Evolutionary conservation across 2,329 filamentous ascomycete genomes (phyloP).

Genomic region (Talaromyces sp.): DNA sequence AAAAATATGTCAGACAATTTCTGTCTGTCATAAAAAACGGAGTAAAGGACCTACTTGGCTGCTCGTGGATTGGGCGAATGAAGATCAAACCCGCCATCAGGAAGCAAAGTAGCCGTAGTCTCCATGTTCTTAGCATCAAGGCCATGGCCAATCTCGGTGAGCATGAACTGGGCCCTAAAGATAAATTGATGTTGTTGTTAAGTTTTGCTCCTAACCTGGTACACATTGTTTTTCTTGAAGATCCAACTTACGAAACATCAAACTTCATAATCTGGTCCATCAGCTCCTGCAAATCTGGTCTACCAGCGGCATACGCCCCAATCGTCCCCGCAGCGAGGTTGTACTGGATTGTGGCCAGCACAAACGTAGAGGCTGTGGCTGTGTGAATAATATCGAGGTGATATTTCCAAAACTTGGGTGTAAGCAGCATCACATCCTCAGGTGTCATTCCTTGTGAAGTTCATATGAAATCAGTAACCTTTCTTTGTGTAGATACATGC

Average conservation of each 20-base stretch:
- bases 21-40: background rate
- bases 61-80: constrained; percentile 28
- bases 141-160: constrained; percentile 39
- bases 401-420: constrained; percentile 11
- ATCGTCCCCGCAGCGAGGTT: constrained; percentile 19
- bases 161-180: constrained; percentile 28
- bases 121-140: constrained; percentile 37
- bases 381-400: constrained; percentile 58
- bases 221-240: background rate
- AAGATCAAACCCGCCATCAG: constrained; percentile 30
- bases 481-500: background rate
- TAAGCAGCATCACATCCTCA: constrained; percentile 8
- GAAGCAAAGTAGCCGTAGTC: constrained; percentile 31
- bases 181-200: background rate
- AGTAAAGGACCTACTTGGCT: constrained; percentile 27
- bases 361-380: constrained; percentile 86
- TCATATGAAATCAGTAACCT: background rate
- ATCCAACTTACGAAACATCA: constrained; percentile 17
- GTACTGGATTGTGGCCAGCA: constrained; percentile 16
- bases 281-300: constrained; percentile 15
- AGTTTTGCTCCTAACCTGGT: background rate
- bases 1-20: background rate
- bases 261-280: constrained; percentile 17
- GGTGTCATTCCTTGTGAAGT: constrained; percentile 1
- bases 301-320: constrained; percentile 12